Evolutionary conservation across 2,329 filamentous ascomycete species (phyloP), one percentile per base, ranked within the genome.

Genomic region (Myotisia sp.): DNA sequence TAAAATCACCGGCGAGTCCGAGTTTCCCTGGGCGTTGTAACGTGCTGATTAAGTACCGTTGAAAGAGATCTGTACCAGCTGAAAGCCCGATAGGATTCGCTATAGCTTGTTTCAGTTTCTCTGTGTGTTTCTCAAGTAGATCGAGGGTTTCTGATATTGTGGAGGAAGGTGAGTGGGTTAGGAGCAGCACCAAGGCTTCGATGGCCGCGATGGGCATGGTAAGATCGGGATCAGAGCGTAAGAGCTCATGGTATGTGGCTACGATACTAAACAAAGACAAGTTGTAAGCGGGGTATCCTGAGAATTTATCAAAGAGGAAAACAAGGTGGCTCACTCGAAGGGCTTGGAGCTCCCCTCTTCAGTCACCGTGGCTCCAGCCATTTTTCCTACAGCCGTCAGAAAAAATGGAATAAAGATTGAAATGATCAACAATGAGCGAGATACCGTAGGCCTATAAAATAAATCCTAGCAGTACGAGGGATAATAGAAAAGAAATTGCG

Each of bases 171-270:
- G 77, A 80, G 43, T 79, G 71, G 51, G 79, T 77, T 39, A 95
- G 79, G 40, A 90, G 78, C 51, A 79, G 74, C 46, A 95, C 90
- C 39, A 98, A 70, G 18, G 85, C 77, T 62, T 92, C 83, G 53
- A 93, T 93, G 39, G 86, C 85, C 13, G 90, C 90, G 36, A 98
- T 82, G 42, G 90, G 86, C 74, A 93, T 94, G 22, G 87, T 94
- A 34, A 95, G 70, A 42, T 92, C 82, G 7, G 79, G 70, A 55
- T 95, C 85, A 33, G 71, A 67, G 38, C 52, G 52, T 40, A 81
- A 68, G 31, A 80, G 68, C 32, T 65, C 60, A 48, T 71, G 67
- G 62, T 82, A 82, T 29, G 73, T 71, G 37, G 66, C 59, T 46
- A 79, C 74, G 41, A 82, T 75, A 55, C 64, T 66, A 45, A n/a